Evolutionary conservation across 306 rosid genomes (phyloP), one percentile per base, ranked within the genome.

Genomic region (Castanospermum australe): DNA sequence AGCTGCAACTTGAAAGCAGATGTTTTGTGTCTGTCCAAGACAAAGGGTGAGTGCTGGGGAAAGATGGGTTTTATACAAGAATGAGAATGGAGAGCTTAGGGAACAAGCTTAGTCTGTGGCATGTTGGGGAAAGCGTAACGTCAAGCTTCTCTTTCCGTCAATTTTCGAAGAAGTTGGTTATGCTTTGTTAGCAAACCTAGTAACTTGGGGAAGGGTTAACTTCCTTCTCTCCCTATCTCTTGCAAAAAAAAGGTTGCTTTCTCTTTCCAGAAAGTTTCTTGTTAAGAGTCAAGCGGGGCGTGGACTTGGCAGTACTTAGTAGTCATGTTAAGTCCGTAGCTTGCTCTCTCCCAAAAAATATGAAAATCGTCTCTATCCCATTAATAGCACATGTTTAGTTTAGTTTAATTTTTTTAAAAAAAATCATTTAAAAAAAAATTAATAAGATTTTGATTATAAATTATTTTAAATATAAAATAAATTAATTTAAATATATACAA

Each of bases 31-130:
- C 21, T 59, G 15, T 75, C 8, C 30, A 60, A 41, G 50, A 42
- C 20, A 22, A 67, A 59, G 67, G 56, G 65, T 38, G 6, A 28
- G 50, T 24, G 22, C 4, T 54, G 51, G 68, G 30, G 74, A 55
- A 28, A 32, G 77, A 25, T 69, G 6, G 67, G 17, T 25, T 50
- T 38, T 60, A 64, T 82, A 80, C 11, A 70, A 56, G 67, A 57
- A 33, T 1, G 33, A 17, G 80, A 63, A 73, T 52, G 44, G 30
- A 30, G 62, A 73, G 75, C 91, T 90, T 90, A 68, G 83, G 63
- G 90, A 79, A 84, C 90, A 91, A 82, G 96, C 76, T 87, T 83
- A 1, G 15, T 35, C 39, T 59, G 80, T 48, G 86, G 67, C 59
- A 64, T 81, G 85, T 48, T 32, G 41, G 72, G 70, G 89, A 72